Percentiles rank a stretch among this genome's conserved stretches.
Conservation (phyloP, 2,329 filamentous ascomycete species). For the Penicillium corylophilum region DNA sequence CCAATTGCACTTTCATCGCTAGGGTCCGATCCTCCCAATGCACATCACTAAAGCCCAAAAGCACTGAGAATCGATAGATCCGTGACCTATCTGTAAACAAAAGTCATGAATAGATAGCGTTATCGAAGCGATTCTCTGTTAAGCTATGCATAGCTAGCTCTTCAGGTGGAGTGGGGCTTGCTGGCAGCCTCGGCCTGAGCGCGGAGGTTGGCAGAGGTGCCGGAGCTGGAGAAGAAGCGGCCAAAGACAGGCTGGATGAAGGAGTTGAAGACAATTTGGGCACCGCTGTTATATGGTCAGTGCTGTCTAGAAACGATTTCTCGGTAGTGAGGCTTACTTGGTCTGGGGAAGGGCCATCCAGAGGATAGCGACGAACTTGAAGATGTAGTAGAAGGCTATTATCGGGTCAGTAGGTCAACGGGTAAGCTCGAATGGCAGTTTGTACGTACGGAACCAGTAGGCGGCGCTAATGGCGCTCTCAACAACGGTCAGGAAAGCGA, state of each 20-base stretch:
- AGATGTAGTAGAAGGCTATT: conserved; percentile 92
- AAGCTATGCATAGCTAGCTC: conserved; percentile 9
- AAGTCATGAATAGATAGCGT: conserved; percentile 7
- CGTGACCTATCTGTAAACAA: conserved; percentile 10
- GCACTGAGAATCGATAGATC: conserved; percentile 21
- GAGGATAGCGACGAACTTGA: conserved; percentile 97
- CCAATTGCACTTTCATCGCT: conserved; percentile 6
- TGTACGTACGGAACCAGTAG: conserved; percentile 65
- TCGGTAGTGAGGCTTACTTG: conserved; percentile 60
- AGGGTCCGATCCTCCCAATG: conserved; percentile 4
- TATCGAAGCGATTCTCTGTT: conserved; percentile 24
- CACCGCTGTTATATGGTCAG: conserved; percentile 62
- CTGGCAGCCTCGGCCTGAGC: conserved; percentile 76
- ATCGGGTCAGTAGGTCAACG: conserved; percentile 23
- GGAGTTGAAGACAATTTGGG: conserved; percentile 94
- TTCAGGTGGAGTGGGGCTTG: conserved; percentile 63
- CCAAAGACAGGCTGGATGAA: conserved; percentile 88
- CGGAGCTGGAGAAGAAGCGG: conserved; percentile 79
- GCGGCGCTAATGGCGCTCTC: conserved; percentile 66
- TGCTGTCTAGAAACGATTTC: neutral
- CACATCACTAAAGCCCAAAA: conserved; percentile 13
- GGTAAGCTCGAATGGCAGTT: neutral
- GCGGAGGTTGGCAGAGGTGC: conserved; percentile 82
- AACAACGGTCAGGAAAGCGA: conserved; percentile 64
- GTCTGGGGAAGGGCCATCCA: conserved; percentile 97